phyloP scores from a whole-genome alignment of 2,329 filamentous ascomycete genomes.

The Aspergillus clavatus region DNA sequence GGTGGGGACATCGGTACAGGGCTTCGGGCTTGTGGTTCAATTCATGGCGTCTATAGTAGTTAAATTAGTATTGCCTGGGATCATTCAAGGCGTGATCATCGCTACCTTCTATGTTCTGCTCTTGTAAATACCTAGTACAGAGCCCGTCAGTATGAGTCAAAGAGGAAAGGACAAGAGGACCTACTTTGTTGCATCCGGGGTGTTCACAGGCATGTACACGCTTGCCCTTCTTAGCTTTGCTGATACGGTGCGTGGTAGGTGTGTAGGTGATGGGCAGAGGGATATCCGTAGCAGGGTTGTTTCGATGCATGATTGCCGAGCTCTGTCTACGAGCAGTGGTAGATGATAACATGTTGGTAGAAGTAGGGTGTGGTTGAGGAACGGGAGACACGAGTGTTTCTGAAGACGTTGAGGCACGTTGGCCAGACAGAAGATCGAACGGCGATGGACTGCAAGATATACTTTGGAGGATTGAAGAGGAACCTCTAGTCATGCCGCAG shows the following conservation, averaged over 20 bases:
- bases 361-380: conserved; percentile 11
- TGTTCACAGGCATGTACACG: conserved; percentile 47
- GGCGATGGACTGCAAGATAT: conserved; percentile 19
- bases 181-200: conserved; percentile 46
- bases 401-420: conserved; percentile 19
- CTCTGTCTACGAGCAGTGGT: conserved; percentile 19
- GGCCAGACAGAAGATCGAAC: conserved; percentile 18
- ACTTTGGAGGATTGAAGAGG: conserved; percentile 19
- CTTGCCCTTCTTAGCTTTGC: conserved; percentile 51
- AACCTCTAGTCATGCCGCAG: conserved; percentile 21
- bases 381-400: conserved; percentile 5
- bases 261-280: conserved; percentile 42
- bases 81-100: background rate
- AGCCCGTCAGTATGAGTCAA: conserved; percentile 9
- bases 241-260: conserved; percentile 47
- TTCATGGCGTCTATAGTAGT: conserved; percentile 41
- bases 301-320: conserved; percentile 23
- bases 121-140: conserved; percentile 47
- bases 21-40: conserved; percentile 48
- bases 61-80: conserved; percentile 1
- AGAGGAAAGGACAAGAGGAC: conserved; percentile 11
- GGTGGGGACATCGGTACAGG: conserved; percentile 40
- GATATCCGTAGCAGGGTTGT: conserved; percentile 26
- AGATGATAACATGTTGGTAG: conserved; percentile 7
- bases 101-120: conserved; percentile 45